These are phyloP conservation scores for Erodium maritimum DNA, from an alignment of 345 rosid genomes.

Conservation along the genomic window DNA sequence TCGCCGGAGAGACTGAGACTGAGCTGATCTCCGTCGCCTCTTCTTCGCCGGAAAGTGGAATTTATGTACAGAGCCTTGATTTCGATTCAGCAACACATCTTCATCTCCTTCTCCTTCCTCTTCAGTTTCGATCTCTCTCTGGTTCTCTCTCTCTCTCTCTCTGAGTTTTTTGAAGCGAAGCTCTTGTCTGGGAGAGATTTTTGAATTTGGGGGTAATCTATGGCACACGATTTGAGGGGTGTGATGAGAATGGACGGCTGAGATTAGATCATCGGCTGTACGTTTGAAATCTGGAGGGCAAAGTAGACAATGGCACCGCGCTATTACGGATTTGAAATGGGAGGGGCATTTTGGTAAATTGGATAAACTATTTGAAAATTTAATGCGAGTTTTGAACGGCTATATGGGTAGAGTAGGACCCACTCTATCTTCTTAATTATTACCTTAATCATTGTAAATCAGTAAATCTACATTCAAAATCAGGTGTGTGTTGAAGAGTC, in stretches of 20 bases:
- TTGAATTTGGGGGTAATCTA: neutral
- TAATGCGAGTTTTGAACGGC: conserved; percentile 18
- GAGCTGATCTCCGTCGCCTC: neutral
- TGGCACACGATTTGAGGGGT: neutral
- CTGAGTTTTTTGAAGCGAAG: neutral
- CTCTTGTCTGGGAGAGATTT: neutral
- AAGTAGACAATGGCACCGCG: conserved; percentile 10
- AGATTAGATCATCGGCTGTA: conserved; percentile 18
- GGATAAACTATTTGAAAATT: neutral
- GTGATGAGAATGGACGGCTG: conserved; percentile 28
- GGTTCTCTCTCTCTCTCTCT: neutral
- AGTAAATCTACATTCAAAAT: too few species aligned
- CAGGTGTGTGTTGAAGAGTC: too few species aligned
- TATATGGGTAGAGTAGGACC: conserved; percentile 9
- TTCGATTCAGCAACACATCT: neutral
- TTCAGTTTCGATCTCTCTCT: neutral
- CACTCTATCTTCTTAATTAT: neutral
- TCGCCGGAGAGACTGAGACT: too few species aligned
- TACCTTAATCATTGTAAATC: too few species aligned
- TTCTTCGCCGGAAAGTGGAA: neutral
- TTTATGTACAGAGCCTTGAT: neutral
- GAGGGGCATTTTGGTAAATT: conserved; percentile 12
- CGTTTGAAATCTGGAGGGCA: conserved; percentile 1
- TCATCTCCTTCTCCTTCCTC: neutral
- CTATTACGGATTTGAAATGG: conserved; percentile 32